Conservation (phyloP, 768 basidiomycete species). For the Solioccasus polychromus region DNA sequence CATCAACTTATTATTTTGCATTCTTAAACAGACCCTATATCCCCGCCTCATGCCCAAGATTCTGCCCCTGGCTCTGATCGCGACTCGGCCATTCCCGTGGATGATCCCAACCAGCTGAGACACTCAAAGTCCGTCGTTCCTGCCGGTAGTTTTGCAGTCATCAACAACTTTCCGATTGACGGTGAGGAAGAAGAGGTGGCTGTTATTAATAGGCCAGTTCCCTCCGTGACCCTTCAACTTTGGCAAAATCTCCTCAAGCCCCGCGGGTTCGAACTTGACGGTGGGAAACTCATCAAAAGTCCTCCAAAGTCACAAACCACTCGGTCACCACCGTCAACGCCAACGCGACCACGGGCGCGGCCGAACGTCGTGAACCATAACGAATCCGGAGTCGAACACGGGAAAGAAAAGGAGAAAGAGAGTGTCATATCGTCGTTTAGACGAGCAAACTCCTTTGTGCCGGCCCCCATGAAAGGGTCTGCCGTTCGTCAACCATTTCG, state of each 20-base stretch:
- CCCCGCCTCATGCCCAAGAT: slow-evolving; percentile 14
- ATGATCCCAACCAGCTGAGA: slow-evolving; percentile 18
- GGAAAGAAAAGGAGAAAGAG: slow-evolving; percentile 20
- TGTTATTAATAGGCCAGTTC: slow-evolving; percentile 54
- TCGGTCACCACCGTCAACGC: slow-evolving; percentile 18
- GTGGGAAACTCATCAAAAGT: slow-evolving; percentile 57
- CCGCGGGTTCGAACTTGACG: slow-evolving; percentile 63
- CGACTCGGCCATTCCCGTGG: slow-evolving; percentile 9
- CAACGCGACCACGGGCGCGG: slow-evolving; percentile 11
- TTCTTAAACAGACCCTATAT: slow-evolving; percentile 10
- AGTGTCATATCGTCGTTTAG: slow-evolving; percentile 58
- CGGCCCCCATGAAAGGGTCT: slow-evolving; percentile 25
- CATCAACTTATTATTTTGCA: no score
- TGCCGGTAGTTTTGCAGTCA: slow-evolving; percentile 17
- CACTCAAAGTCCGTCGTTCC: slow-evolving; percentile 13
- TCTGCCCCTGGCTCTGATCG: slow-evolving; percentile 13
- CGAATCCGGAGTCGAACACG: not conserved
- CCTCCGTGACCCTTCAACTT: slow-evolving; percentile 59
- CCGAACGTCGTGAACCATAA: not conserved
- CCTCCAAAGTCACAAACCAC: slow-evolving; percentile 45
- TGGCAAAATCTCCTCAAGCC: slow-evolving; percentile 68
- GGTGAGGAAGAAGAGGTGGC: slow-evolving; percentile 54
- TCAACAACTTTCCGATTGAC: slow-evolving; percentile 20
- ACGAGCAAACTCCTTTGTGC: slow-evolving; percentile 65
- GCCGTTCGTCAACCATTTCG: slow-evolving; percentile 44